Conservation (phyloP, 345 rosid species). For the Ceriops decandra region DNA sequence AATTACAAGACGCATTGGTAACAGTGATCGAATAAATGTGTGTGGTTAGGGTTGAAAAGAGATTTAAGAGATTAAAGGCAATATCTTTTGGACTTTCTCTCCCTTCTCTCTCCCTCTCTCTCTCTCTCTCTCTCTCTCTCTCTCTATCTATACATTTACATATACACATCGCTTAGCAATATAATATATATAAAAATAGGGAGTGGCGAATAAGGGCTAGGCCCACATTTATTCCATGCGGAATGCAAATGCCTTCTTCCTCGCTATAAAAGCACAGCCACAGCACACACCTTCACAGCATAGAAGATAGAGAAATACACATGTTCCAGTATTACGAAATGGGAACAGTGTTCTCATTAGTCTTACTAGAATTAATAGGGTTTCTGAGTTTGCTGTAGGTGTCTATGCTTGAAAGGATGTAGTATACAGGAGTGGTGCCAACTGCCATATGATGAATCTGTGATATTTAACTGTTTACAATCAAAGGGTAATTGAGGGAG, state of each 20-base stretch:
- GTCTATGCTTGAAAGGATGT: neutral
- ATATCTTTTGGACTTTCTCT: slow-evolving; percentile 6
- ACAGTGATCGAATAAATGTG: slow-evolving; percentile 34
- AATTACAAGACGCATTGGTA: slow-evolving; percentile 46
- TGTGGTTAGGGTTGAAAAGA: slow-evolving; percentile 22
- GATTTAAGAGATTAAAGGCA: slow-evolving; percentile 7
- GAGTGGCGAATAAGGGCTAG: slow-evolving; percentile 17
- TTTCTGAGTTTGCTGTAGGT: neutral
- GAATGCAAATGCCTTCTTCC: slow-evolving; percentile 22
- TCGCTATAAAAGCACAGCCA: slow-evolving; percentile 24
- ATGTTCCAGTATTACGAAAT: neutral
- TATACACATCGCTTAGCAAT: neutral
- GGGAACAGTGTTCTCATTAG: slow-evolving; percentile 4
- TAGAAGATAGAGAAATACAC: neutral
- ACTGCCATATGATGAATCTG: too few species aligned
- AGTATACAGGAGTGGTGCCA: neutral
- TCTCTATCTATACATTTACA: neutral
- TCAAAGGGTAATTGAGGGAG: slow-evolving; percentile 39
- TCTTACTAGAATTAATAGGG: neutral
- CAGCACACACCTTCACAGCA: slow-evolving; percentile 2
- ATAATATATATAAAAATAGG: neutral
- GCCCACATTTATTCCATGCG: slow-evolving; percentile 29
- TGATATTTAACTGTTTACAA: too few species aligned
- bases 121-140: neutral
- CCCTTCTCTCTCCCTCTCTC: neutral